These are phyloP conservation scores for Starmerella sp. DNA, from an alignment of 805 yeast genomes.

Conservation along the genomic window DNA sequence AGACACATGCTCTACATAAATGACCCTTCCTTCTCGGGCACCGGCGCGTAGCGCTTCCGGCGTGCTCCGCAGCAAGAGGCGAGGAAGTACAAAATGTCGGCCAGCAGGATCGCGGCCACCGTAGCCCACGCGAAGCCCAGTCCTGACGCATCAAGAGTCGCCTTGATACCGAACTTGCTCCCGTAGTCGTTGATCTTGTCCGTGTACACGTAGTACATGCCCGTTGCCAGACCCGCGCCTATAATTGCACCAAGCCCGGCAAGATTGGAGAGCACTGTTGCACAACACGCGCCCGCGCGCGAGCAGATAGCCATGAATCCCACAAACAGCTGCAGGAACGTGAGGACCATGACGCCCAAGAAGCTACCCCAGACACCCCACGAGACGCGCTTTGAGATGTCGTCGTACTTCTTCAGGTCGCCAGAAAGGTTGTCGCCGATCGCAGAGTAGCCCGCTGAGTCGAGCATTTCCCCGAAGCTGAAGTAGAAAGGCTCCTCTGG, in stretches of 20 bases:
- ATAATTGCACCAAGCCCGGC: slow-evolving; percentile 25
- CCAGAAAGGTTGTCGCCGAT: slow-evolving; percentile 37
- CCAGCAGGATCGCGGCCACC: slow-evolving; percentile 37
- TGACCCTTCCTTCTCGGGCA: slow-evolving; percentile 13
- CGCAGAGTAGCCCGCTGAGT: slow-evolving; percentile 21
- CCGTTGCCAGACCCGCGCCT: slow-evolving; percentile 47
- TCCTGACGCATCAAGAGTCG: slow-evolving; percentile 39
- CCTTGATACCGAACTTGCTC: slow-evolving; percentile 42
- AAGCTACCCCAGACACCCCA: slow-evolving; percentile 50
- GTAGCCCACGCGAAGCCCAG: slow-evolving; percentile 59
- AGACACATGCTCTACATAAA: background rate
- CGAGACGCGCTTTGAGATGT: slow-evolving; percentile 37
- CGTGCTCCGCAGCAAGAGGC: slow-evolving; percentile 36
- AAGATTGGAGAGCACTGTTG: slow-evolving; percentile 32
- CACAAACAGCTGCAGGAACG: slow-evolving; percentile 31
- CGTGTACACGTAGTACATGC: slow-evolving; percentile 41
- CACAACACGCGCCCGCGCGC: slow-evolving; percentile 36
- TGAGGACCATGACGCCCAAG: slow-evolving; percentile 38
- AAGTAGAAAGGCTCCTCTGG: slow-evolving; percentile 48
- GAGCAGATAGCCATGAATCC: slow-evolving; percentile 39
- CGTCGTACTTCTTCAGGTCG: slow-evolving; percentile 38
- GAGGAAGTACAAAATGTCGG: slow-evolving; percentile 35
- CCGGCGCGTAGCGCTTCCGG: slow-evolving; percentile 11
- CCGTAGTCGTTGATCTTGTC: slow-evolving; percentile 41
- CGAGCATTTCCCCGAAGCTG: slow-evolving; percentile 37